A percentile compares a stretch with the other conserved stretches of the same genome.
phyloP scores from a whole-genome alignment of 2,329 filamentous ascomycete species.

The Sporothrix pseudoabietina region DNA sequence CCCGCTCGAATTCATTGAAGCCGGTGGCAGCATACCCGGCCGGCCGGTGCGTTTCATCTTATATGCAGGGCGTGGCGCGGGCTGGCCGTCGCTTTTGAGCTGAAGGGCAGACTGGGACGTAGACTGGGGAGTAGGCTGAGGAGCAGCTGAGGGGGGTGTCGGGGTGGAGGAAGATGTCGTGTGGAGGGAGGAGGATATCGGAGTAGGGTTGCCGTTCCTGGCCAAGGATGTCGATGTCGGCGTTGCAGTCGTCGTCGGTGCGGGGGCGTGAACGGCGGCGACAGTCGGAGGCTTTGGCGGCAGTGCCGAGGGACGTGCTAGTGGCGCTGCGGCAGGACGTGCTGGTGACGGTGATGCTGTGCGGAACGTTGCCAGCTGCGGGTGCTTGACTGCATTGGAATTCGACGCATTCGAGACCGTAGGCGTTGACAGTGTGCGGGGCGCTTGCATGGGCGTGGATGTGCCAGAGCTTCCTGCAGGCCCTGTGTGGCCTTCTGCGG shows the following conservation, averaged over 20 bases:
- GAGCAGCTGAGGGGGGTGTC: too few relatives aligned
- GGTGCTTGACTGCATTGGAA: neutral
- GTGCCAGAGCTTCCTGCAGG: neutral
- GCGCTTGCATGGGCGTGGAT: neutral
- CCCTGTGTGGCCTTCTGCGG: neutral
- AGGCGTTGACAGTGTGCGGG: neutral
- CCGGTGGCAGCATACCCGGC: neutral
- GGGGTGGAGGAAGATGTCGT: neutral
- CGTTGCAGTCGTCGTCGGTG: neutral
- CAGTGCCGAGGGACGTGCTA: neutral
- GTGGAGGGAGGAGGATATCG: too few relatives aligned
- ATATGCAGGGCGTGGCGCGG: constrained; percentile 15
- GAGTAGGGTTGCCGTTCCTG: neutral
- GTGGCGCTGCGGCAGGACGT: neutral
- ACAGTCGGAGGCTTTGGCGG: neutral
- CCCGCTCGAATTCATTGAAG: neutral
- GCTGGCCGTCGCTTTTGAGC: neutral
- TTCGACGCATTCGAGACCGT: neutral
- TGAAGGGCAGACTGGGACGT: too few relatives aligned
- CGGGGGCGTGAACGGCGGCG: too few relatives aligned
- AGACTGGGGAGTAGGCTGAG: too few relatives aligned
- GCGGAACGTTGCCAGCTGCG: neutral
- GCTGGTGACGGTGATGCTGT: neutral
- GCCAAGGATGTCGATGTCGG: neutral
- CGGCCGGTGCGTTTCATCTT: constrained; percentile 37